Evolutionary conservation across 176 grass and related monocot species (phyloP).

Genomic region (Elaeis guineensis): DNA sequence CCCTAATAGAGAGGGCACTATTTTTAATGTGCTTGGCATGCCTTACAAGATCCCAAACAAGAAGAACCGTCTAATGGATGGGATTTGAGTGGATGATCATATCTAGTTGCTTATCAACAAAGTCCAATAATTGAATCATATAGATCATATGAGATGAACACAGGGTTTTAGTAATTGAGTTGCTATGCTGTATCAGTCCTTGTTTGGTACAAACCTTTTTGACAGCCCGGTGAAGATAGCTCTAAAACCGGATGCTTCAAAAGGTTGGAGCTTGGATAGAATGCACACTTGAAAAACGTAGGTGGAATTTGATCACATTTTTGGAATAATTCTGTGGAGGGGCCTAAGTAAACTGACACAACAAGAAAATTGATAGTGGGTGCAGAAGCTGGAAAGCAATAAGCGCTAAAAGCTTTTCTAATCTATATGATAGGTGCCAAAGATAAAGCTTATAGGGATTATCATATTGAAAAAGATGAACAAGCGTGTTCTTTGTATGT

Average conservation of each 20-base stretch:
- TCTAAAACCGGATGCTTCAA: background rate
- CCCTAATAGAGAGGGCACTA: too few relatives aligned
- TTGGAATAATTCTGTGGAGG: background rate
- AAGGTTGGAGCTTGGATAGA: background rate
- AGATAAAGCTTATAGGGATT: background rate
- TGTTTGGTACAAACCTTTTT: background rate
- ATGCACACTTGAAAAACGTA: background rate
- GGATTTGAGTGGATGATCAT: too few relatives aligned
- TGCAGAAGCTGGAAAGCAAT: constrained; percentile 1
- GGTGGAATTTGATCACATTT: background rate
- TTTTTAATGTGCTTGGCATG: too few relatives aligned
- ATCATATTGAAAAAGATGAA: background rate
- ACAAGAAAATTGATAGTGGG: background rate
- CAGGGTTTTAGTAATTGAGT: background rate
- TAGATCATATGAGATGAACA: background rate
- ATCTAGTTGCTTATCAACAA: background rate
- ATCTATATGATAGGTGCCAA: background rate
- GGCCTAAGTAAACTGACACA: background rate
- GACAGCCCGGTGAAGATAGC: background rate
- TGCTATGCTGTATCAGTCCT: background rate
- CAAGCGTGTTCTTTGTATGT: background rate
- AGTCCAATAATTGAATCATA: background rate
- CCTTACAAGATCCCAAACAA: too few relatives aligned
- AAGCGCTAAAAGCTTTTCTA: background rate
- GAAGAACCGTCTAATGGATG: too few relatives aligned